These are phyloP conservation scores for Calendula officinalis DNA, from an alignment of 129 eudicot genomes.

Conservation along the genomic window DNA sequence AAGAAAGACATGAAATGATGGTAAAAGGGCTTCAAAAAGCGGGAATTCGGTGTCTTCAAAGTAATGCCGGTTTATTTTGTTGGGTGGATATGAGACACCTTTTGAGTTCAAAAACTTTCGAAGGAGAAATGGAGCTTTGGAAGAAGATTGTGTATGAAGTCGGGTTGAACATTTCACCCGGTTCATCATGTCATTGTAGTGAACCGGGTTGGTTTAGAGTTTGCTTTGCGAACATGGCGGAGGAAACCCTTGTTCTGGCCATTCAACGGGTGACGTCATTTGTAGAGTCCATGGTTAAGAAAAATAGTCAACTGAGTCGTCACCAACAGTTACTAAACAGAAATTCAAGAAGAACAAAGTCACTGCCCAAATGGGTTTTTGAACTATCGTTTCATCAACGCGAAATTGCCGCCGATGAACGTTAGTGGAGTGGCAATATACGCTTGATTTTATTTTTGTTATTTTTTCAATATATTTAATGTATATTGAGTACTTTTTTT, in stretches of 20 bases:
- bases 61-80: conserved; percentile 79
- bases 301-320: conserved; percentile 21
- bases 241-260: conserved; percentile 57
- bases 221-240: conserved; percentile 92
- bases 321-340: conserved; percentile 35
- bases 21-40: conserved; percentile 53
- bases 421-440: conserved; percentile 26
- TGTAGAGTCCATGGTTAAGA: conserved; percentile 29
- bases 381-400: conserved; percentile 69
- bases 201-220: conserved; percentile 99
- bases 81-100: conserved; percentile 96
- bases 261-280: conserved; percentile 55
- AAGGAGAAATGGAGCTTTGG: conserved; percentile 85
- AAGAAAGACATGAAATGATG: conserved; percentile 51
- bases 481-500: conserved; percentile 23
- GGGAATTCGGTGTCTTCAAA: conserved; percentile 65
- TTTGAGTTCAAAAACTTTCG: conserved; percentile 57
- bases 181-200: conserved; percentile 83
- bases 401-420: conserved; percentile 54
- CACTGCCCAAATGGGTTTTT: conserved; percentile 91
- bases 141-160: conserved; percentile 80
- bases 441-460: conserved; percentile 10
- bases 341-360: conserved; percentile 57
- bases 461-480: conserved; percentile 30
- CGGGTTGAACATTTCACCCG: conserved; percentile 85